A percentile compares a stretch with the other conserved stretches of the same genome.
phyloP scores from a whole-genome alignment of 352 stramenopile species.

The Phytophthora cactorum region DNA sequence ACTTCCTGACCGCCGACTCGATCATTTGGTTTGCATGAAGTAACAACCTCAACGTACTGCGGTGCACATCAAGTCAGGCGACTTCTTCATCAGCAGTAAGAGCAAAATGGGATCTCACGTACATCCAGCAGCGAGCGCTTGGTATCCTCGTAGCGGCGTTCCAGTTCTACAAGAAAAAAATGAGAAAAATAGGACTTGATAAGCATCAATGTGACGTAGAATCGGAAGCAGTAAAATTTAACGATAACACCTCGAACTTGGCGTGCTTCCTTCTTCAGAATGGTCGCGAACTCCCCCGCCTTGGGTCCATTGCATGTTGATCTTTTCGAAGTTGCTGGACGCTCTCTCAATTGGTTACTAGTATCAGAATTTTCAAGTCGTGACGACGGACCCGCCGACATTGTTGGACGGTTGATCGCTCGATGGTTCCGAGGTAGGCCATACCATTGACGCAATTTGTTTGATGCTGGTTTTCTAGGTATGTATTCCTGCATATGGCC shows the following conservation, averaged over 20 bases:
- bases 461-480: constrained; percentile 36
- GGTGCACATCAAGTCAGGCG: not conserved
- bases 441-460: constrained; percentile 22
- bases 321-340: not conserved
- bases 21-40: constrained; percentile 59
- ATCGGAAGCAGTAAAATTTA: not conserved
- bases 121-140: constrained; percentile 65
- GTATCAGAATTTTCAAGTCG: not conserved
- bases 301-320: constrained; percentile 5
- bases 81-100: no score
- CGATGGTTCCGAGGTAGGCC: constrained; percentile 19
- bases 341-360: not conserved
- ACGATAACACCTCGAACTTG: constrained; percentile 43
- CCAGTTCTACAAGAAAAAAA: constrained; percentile 16
- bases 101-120: not conserved
- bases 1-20: constrained; percentile 45
- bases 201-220: not conserved
- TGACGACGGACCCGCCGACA: constrained; percentile 22
- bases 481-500: constrained; percentile 61
- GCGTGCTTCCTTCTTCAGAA: constrained; percentile 45
- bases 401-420: constrained; percentile 8
- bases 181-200: not conserved
- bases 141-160: constrained; percentile 57
- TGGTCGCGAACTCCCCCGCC: constrained; percentile 42
- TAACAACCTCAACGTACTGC: constrained; percentile 58